Conservation (phyloP, 2,329 filamentous ascomycete species). For the Xylaria sp. region DNA sequence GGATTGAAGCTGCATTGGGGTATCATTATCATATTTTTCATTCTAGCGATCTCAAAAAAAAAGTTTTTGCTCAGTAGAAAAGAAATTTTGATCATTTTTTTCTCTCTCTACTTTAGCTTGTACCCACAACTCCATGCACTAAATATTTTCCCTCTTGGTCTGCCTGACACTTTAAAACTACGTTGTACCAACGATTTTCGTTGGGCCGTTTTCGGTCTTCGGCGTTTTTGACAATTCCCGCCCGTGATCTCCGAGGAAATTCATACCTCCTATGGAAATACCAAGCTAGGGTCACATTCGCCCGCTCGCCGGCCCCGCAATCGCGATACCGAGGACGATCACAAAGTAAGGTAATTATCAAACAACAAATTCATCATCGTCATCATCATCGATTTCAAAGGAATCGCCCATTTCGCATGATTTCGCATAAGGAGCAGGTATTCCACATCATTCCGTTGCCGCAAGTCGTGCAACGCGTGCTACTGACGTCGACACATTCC, state of each 20-base stretch:
- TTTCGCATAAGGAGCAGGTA: neutral
- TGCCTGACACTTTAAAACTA: neutral
- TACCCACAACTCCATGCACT: constrained; percentile 8
- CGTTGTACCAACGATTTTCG: neutral
- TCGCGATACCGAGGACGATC: constrained; percentile 6
- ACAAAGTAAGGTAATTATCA: neutral
- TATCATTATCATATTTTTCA: neutral
- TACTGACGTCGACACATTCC: neutral
- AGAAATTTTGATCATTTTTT: neutral
- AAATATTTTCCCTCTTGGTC: neutral
- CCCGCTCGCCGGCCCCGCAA: neutral
- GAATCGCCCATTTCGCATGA: too few relatives aligned
- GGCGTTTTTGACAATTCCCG: constrained; percentile 5
- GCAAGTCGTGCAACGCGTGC: neutral
- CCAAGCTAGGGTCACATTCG: constrained; percentile 5
- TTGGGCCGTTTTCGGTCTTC: constrained; percentile 22
- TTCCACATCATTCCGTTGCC: neutral
- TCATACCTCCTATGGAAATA: neutral
- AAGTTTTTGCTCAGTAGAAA: neutral
- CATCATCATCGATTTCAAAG: too few relatives aligned
- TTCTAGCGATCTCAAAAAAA: neutral
- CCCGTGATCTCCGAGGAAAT: constrained; percentile 9
- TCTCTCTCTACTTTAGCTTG: neutral
- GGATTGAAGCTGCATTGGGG: neutral
- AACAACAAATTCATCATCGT: neutral